Evolutionary conservation across 2,329 filamentous ascomycete genomes (phyloP).

Genomic region (Calonectria ilicicola): DNA sequence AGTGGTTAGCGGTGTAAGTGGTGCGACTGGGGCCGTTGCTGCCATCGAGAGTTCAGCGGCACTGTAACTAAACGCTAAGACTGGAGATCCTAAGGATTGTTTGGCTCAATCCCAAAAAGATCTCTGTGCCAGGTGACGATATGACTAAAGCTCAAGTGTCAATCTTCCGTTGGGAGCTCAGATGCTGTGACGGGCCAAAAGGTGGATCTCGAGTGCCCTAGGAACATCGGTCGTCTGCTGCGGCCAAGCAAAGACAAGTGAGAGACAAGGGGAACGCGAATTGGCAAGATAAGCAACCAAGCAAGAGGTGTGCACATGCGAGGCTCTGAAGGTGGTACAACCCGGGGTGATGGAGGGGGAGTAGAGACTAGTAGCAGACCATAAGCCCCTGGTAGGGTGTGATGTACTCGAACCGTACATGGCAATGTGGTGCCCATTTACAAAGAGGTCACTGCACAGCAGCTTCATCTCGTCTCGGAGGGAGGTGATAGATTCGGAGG

Average conservation of each 20-base stretch:
- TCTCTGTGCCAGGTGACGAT: slow-evolving; percentile 59
- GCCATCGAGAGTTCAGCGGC: slow-evolving; percentile 7
- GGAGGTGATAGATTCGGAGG: background rate
- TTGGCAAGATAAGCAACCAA: slow-evolving; percentile 13
- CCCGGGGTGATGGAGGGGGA: slow-evolving; percentile 21
- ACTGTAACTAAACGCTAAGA: slow-evolving; percentile 27
- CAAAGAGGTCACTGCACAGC: slow-evolving; percentile 27
- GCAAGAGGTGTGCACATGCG: slow-evolving; percentile 26
- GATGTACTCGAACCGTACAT: background rate
- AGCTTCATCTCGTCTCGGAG: slow-evolving; percentile 23
- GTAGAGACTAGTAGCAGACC: background rate
- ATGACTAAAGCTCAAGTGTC: slow-evolving; percentile 57
- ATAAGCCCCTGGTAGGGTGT: slow-evolving; percentile 1
- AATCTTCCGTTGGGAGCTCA: slow-evolving; percentile 26
- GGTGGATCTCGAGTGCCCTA: background rate
- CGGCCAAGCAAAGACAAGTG: slow-evolving; percentile 14
- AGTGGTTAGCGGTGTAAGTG: slow-evolving; percentile 35
- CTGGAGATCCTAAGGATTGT: slow-evolving; percentile 26
- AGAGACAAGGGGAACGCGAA: slow-evolving; percentile 19
- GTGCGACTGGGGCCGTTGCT: slow-evolving; percentile 40
- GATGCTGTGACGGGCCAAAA: background rate
- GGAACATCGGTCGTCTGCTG: slow-evolving; percentile 7
- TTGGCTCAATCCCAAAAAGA: slow-evolving; percentile 54
- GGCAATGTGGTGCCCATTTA: background rate
- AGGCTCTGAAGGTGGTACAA: slow-evolving; percentile 31